phyloP scores from a whole-genome alignment of 2,329 filamentous ascomycete genomes.

The Calonectria pauciramosa region DNA sequence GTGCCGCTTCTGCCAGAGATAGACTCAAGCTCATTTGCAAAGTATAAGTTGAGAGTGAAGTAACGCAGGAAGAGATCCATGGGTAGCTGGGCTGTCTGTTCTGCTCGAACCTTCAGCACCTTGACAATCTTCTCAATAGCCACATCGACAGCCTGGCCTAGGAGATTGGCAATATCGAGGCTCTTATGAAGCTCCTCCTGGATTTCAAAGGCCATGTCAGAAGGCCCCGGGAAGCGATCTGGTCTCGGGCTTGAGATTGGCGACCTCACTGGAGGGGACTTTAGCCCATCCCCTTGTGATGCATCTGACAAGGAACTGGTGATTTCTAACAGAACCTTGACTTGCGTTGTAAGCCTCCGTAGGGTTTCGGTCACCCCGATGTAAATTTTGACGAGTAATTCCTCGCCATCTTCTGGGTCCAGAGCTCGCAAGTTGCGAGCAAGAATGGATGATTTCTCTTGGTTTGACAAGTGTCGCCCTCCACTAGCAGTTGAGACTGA shows the following conservation, averaged over 20 bases:
- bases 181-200: conserved; percentile 84
- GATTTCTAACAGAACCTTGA: conserved; percentile 94
- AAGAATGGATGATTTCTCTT: conserved; percentile 90
- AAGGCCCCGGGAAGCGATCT: conserved; percentile 44
- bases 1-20: conserved; percentile 84
- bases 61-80: conserved; percentile 82
- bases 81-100: conserved; percentile 78
- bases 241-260: conserved; percentile 66
- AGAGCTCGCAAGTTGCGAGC: conserved; percentile 89
- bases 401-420: conserved; percentile 87
- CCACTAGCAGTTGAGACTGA: conserved; percentile 83
- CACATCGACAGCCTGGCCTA: conserved; percentile 85
- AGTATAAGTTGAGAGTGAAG: conserved; percentile 85
- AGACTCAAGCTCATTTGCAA: conserved; percentile 88
- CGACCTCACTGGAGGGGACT: conserved; percentile 64
- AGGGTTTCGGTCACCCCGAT: conserved; percentile 89
- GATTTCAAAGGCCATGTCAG: conserved; percentile 58
- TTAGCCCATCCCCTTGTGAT: conserved; percentile 55
- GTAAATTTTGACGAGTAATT: conserved; percentile 85
- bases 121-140: conserved; percentile 84
- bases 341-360: conserved; percentile 87
- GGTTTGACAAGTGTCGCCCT: conserved; percentile 78
- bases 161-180: conserved; percentile 81
- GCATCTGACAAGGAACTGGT: conserved; percentile 78
- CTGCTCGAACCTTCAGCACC: conserved; percentile 81